Evolutionary conservation across 192 early-diverging fungal species (phyloP).

Genomic region (Coemansia aciculifera): DNA sequence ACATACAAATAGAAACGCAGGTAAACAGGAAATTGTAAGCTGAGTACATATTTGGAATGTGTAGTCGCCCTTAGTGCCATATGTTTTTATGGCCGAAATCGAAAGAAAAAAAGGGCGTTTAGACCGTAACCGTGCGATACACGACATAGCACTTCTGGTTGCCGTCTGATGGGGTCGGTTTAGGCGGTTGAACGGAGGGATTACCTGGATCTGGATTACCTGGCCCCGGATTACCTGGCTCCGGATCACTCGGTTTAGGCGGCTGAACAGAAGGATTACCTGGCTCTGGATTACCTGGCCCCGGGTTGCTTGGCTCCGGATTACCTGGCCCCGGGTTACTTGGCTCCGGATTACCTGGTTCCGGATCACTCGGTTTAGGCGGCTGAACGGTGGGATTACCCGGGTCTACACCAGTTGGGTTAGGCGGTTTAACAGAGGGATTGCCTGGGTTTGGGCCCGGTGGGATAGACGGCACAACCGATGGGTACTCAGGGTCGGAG

Average conservation of each 20-base stretch:
- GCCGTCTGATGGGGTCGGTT: not conserved
- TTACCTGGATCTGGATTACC: not conserved
- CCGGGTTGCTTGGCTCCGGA: too few relatives aligned
- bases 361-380: not conserved
- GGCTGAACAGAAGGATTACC: not conserved
- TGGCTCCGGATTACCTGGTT: not conserved
- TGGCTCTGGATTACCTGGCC: too few relatives aligned
- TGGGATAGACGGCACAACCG: not conserved
- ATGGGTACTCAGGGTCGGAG: not conserved
- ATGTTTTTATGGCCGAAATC: not conserved
- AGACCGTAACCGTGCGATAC: not conserved
- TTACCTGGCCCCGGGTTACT: too few relatives aligned
- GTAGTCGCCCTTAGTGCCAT: not conserved
- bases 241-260: not conserved
- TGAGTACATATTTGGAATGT: not conserved
- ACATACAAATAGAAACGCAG: not conserved
- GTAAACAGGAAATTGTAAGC: not conserved
- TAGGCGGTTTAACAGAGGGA: not conserved
- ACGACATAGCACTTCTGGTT: not conserved
- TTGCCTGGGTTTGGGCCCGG: not conserved
- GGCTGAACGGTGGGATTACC: not conserved
- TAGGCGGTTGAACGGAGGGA: not conserved
- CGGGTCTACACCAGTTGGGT: not conserved
- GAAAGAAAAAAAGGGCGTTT: not conserved
- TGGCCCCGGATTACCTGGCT: not conserved